A percentile compares a stretch with the other conserved stretches of the same genome.
Conservation (phyloP, 1,284 basidiomycete genomes). For the Rhodofomes roseus region DNA sequence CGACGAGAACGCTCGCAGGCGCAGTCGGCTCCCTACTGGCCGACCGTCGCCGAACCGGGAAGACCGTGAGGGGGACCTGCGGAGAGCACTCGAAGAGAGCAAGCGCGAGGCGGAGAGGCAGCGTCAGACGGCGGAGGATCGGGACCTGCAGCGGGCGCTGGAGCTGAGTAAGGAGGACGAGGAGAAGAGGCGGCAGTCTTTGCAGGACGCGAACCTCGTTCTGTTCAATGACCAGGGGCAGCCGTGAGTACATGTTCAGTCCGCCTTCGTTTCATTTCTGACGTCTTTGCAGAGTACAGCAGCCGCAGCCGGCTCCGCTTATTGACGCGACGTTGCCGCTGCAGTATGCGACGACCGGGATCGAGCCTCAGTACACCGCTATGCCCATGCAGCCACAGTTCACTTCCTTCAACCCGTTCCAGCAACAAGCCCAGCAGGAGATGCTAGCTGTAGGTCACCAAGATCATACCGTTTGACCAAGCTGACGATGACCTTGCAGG, state of each 20-base stretch:
- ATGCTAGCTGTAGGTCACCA: conserved; percentile 31
- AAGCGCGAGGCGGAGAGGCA: conserved; percentile 70
- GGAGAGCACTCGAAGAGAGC: conserved; percentile 78
- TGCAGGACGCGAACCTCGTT: conserved; percentile 72
- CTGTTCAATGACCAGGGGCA: conserved; percentile 79
- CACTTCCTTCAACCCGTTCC: conserved; percentile 68
- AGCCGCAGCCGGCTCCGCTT: conserved; percentile 10
- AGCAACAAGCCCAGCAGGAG: conserved; percentile 83
- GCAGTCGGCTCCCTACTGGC: background rate
- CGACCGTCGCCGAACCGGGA: conserved; percentile 4
- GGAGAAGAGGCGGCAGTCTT: conserved; percentile 56
- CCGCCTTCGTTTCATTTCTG: background rate
- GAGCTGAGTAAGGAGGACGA: conserved; percentile 85
- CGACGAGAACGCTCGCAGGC: conserved; percentile 30
- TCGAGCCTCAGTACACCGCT: conserved; percentile 59
- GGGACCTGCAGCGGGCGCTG: conserved; percentile 75
- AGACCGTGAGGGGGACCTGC: conserved; percentile 65
- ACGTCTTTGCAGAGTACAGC: background rate
- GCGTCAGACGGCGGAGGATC: conserved; percentile 64
- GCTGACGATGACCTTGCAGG: background rate
- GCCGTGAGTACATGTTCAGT: conserved; percentile 38
- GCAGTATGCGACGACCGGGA: conserved; percentile 36
- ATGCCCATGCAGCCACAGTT: conserved; percentile 57
- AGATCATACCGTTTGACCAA: conserved; percentile 40
- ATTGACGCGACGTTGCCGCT: conserved; percentile 27